phyloP scores from a whole-genome alignment of 2,329 filamentous ascomycete species.

The Aspergillus japonicus region DNA sequence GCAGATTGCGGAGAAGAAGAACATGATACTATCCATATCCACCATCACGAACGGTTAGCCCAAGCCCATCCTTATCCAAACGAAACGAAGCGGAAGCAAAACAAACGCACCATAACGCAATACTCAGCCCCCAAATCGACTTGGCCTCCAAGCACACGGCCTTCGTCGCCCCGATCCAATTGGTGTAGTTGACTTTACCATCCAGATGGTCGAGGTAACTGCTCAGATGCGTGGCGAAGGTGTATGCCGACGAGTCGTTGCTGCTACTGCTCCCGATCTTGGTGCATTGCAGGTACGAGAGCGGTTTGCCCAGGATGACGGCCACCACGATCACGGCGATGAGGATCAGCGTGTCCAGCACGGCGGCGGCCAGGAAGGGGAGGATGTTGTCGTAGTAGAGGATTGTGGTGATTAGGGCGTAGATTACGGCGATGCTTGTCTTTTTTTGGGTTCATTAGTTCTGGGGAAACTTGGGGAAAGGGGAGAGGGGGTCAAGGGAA shows the following conservation, averaged over 20 bases:
- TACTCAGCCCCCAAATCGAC: slow-evolving; percentile 80
- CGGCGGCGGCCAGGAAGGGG: slow-evolving; percentile 68
- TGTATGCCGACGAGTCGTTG: slow-evolving; percentile 51
- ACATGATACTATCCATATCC: slow-evolving; percentile 55
- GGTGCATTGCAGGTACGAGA: slow-evolving; percentile 74
- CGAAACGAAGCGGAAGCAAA: no score
- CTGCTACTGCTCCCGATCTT: slow-evolving; percentile 47
- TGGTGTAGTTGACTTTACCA: slow-evolving; percentile 50
- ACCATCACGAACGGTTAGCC: no score
- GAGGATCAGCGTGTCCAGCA: slow-evolving; percentile 66
- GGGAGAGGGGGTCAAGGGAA: not conserved
- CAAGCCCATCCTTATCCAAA: no score
- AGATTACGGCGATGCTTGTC: slow-evolving; percentile 76
- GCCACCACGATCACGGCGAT: slow-evolving; percentile 76
- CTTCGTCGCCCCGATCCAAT: slow-evolving; percentile 61
- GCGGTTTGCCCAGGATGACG: slow-evolving; percentile 73
- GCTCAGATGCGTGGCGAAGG: slow-evolving; percentile 54
- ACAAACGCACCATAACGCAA: slow-evolving; percentile 64
- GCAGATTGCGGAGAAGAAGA: slow-evolving; percentile 61
- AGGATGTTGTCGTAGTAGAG: slow-evolving; percentile 76
- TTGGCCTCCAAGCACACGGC: slow-evolving; percentile 80
- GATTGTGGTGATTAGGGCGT: slow-evolving; percentile 76
- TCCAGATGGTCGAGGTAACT: slow-evolving; percentile 53
- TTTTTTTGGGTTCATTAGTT: slow-evolving; percentile 35
- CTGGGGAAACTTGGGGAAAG: slow-evolving; percentile 16